Base-by-base conservation (phyloP, 1,139 yeast species). In the Yamadazyma spencermartinsiae region DNA sequence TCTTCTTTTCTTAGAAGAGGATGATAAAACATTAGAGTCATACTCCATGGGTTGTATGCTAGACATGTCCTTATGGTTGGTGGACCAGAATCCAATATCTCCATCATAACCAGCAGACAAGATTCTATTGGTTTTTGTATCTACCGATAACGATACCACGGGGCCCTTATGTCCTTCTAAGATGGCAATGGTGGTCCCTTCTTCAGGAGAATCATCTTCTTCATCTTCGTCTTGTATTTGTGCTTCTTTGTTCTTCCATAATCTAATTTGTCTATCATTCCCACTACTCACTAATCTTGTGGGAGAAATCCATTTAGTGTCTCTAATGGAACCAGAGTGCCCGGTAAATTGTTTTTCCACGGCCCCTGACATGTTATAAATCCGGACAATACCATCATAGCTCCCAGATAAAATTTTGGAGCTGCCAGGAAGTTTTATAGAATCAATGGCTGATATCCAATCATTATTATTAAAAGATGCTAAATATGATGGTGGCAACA, bases 391-490 rank as follows among this genome's bases (percentile, higher is more conserved):
- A 46, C 98, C 98, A 60, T 92, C 98, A 56, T 90, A 92, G 1
- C 95, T 82, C 17, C 98, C 98, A 9, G 95, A 81, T 38, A 89
- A 72, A 39, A 90, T 86, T 52, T 79, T 75, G 38, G 63, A 49
- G 36, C 66, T 63, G 13, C 74, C 65, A 12, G 59, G 43, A 4
- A 58, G 48, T 50, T 69, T 65, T 44, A 68, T 62, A 24, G 81
- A 63, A 54, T 80, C 80, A 33, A 90, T 74, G 1, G 95, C 76
- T 8, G 96, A 86, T 24, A 94, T 80, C 99, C 99, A 92, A 63
- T 92, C 99, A 48, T 90, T 96, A 56, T 90, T 90, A 53, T 83
- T 79, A 63, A 83, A 92, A 35, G 96, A 83, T 9, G 95, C 89
- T 48, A 89, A 71, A 56, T 80, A 90, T 29, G 92, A 82, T 11